A percentile compares a stretch with the other conserved stretches of the same genome.
These are phyloP conservation scores for Diaporthe australafricana DNA, from an alignment of 2,329 filamentous ascomycete species.

Conservation along the genomic window DNA sequence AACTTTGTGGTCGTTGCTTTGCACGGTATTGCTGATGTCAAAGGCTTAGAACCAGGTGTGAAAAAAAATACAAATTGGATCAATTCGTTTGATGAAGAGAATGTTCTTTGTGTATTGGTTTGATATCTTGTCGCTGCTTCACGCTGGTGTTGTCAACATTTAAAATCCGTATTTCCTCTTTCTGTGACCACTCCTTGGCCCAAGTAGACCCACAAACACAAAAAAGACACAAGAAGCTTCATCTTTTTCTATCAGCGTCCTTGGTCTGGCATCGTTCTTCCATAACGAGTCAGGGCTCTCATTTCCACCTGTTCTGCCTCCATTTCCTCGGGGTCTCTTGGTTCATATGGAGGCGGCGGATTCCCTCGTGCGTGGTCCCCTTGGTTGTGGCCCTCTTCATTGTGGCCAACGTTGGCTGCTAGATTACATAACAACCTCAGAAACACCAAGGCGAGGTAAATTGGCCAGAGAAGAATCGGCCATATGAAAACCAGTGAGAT, in stretches of 20 bases:
- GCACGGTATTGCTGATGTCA: too few species aligned
- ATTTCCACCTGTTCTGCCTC: background rate
- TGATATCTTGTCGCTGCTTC: background rate
- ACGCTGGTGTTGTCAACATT: constrained; percentile 3
- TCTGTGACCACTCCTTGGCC: background rate
- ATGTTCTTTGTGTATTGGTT: background rate
- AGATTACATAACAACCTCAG: background rate
- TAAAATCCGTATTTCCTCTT: background rate
- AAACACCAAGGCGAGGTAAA: background rate
- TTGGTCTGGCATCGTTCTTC: background rate
- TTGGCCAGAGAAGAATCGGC: background rate
- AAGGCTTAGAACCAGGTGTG: too few species aligned
- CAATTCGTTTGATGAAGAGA: background rate
- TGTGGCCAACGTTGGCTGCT: too few species aligned
- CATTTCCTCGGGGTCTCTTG: background rate
- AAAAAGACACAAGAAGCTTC: background rate
- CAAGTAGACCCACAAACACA: background rate
- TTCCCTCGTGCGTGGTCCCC: background rate
- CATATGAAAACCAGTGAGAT: background rate
- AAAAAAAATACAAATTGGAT: background rate
- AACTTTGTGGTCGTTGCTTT: too few species aligned
- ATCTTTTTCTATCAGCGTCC: background rate
- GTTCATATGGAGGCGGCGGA: background rate
- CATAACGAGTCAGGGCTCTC: background rate
- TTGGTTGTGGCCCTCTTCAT: too few species aligned